phyloP scores from a whole-genome alignment of 2,329 filamentous ascomycete species.

The Tympanopsis confertula region DNA sequence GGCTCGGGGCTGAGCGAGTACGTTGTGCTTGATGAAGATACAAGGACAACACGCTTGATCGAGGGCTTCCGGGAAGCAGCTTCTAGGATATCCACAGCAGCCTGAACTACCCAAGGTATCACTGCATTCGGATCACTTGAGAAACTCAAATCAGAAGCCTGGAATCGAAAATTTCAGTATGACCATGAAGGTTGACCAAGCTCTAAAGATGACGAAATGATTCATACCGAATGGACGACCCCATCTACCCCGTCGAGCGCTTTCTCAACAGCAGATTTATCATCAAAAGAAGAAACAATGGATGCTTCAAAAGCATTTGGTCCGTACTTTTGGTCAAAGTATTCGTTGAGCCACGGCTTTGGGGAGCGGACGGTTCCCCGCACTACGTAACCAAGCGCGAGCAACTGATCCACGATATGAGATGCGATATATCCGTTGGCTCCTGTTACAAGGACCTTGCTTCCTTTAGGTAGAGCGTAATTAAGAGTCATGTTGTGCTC shows the following conservation, averaged over 20 bases:
- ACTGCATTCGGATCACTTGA: slow-evolving; percentile 1
- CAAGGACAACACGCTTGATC: slow-evolving; percentile 3
- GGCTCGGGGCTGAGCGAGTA: too few relatives aligned
- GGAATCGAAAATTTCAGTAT: background rate
- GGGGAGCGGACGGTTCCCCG: slow-evolving; percentile 2
- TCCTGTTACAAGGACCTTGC: slow-evolving; percentile 2
- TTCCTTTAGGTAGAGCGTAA: too few relatives aligned
- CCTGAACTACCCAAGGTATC: slow-evolving; percentile 1
- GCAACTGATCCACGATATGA: slow-evolving; percentile 1
- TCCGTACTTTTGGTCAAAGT: background rate
- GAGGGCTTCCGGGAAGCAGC: background rate
- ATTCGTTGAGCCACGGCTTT: slow-evolving; percentile 2
- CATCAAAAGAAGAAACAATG: background rate
- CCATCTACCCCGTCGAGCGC: background rate
- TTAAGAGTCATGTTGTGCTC: too few relatives aligned
- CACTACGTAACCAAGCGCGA: slow-evolving; percentile 2
- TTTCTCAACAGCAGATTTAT: background rate
- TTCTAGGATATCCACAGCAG: slow-evolving; percentile 1
- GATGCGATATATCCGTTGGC: slow-evolving; percentile 2
- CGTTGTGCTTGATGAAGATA: too few relatives aligned
- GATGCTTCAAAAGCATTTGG: background rate
- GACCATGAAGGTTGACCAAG: background rate
- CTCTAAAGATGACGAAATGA: background rate
- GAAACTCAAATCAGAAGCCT: slow-evolving; percentile 1
- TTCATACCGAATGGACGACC: background rate